Conservation (phyloP, 2,329 filamentous ascomycete genomes). For the Colletotrichum tanaceti region DNA sequence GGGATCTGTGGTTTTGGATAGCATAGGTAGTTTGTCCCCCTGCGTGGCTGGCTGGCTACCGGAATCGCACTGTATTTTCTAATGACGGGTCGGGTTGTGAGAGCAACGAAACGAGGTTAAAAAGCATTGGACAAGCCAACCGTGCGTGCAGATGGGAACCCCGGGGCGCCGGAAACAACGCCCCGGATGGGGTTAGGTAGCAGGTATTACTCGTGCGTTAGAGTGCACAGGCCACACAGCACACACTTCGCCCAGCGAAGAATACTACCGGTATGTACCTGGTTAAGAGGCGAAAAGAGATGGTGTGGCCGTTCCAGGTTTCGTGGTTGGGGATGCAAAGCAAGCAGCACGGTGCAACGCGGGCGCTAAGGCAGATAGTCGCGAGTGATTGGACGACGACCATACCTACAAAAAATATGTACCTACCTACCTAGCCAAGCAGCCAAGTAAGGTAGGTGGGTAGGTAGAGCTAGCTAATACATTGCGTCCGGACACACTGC, state of each 20-base stretch:
- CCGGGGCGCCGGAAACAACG: not conserved
- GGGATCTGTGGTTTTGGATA: not conserved
- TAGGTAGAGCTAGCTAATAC: not conserved
- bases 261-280: too few species aligned
- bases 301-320: constrained; percentile 8
- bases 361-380: constrained; percentile 11
- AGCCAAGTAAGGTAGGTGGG: too few species aligned
- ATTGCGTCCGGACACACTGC: not conserved
- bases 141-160: not conserved
- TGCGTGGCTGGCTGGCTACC: not conserved
- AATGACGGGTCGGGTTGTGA: too few species aligned
- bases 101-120: too few species aligned
- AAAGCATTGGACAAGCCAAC: not conserved
- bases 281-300: not conserved
- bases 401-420: not conserved
- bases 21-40: not conserved
- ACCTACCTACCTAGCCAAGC: too few species aligned
- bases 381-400: constrained; percentile 10
- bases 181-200: too few species aligned
- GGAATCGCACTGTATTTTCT: not conserved
- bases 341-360: constrained; percentile 3
- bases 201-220: too few species aligned
- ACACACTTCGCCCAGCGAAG: too few species aligned
- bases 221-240: too few species aligned
- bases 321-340: not conserved